These are phyloP conservation scores for Paecilomyces variotii DNA, from an alignment of 2,329 filamentous ascomycete species.

Conservation along the genomic window DNA sequence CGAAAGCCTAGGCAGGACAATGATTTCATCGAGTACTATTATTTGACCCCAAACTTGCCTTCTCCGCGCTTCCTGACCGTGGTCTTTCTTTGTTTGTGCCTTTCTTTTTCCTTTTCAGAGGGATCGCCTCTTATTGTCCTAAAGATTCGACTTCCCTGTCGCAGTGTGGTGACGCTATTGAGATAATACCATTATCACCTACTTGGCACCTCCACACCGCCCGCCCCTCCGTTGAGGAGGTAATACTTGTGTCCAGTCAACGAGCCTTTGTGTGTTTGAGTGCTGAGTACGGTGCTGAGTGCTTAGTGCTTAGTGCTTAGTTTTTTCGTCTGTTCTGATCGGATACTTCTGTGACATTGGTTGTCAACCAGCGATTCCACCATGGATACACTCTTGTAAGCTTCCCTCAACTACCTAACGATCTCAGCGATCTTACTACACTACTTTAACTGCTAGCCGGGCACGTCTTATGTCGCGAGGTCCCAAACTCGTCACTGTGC, in stretches of 20 bases:
- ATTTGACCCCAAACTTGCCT: neutral
- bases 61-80: neutral
- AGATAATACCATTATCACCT: neutral
- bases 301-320: neutral
- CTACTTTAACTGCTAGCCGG: neutral
- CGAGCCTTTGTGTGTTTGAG: neutral
- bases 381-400: conserved; percentile 46
- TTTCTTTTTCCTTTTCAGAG: neutral
- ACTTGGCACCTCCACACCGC: neutral
- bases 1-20: neutral
- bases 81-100: neutral
- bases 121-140: neutral
- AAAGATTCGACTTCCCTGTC: neutral
- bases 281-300: too few species aligned
- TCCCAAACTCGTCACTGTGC: neutral
- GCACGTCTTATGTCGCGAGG: neutral
- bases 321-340: neutral
- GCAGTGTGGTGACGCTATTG: neutral
- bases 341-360: neutral
- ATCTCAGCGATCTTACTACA: neutral
- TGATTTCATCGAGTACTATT: conserved; percentile 3
- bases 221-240: neutral
- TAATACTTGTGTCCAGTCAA: neutral
- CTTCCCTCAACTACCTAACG: neutral
- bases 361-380: conserved; percentile 32